A percentile compares a stretch with the other conserved stretches of the same genome.
Evolutionary conservation across 192 early-diverging fungal species (phyloP).

Genomic region (Entomortierella parvispora): DNA sequence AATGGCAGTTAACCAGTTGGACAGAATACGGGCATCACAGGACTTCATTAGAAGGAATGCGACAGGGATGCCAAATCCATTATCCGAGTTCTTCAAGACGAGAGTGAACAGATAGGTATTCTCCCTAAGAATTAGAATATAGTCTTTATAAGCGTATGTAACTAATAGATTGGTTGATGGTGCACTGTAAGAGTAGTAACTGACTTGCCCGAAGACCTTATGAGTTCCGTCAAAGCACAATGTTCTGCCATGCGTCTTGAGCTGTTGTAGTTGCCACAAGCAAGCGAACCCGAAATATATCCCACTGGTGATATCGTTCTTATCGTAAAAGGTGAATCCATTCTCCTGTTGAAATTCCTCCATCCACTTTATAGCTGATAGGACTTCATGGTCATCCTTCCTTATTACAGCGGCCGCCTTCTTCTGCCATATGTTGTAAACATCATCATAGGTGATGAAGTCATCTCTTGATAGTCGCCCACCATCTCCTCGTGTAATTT

Average conservation of each 20-base stretch:
- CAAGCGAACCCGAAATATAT: conserved; percentile 10
- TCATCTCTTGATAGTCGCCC: conserved; percentile 12
- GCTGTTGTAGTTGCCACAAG: conserved; percentile 10
- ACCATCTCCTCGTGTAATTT: conserved; percentile 9
- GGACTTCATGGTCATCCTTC: conserved; percentile 3
- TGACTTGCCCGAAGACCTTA: conserved; percentile 4
- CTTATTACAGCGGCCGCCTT: conserved; percentile 1
- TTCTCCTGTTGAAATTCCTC: too few relatives aligned
- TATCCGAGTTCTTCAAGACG: conserved; percentile 7
- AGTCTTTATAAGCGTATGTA: background rate
- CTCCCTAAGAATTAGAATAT: background rate
- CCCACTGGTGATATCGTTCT: background rate
- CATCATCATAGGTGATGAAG: conserved; percentile 37
- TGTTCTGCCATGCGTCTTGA: background rate
- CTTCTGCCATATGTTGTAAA: conserved; percentile 18
- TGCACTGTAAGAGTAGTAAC: too few relatives aligned
- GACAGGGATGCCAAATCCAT: conserved; percentile 1
- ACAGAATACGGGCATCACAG: background rate
- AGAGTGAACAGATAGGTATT: background rate
- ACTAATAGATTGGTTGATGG: too few relatives aligned
- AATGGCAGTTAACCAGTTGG: too few relatives aligned
- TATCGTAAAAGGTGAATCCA: too few relatives aligned
- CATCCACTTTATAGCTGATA: too few relatives aligned
- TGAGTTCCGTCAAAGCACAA: conserved; percentile 17
- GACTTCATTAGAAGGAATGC: conserved; percentile 9